Evolutionary conservation across 495 filamentous ascomycete genomes (phyloP), one percentile per base, ranked within the genome.

Genomic region (Pyrenula aspistea): DNA sequence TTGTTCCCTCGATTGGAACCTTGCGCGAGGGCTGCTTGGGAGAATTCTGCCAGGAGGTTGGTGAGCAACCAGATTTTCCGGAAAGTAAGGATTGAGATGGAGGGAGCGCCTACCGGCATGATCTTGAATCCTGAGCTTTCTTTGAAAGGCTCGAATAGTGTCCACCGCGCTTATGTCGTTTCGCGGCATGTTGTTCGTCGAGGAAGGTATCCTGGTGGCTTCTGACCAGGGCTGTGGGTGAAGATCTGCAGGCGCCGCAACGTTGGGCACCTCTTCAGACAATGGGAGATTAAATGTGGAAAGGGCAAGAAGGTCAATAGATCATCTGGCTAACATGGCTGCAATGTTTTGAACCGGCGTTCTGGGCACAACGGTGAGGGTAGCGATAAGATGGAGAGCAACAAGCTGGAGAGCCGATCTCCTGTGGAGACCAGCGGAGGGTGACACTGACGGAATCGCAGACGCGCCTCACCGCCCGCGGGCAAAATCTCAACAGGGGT

Each of bases 1-100:
- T 95, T 99, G 67, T 95, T 88, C 51, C 88, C 90, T 63, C 92
- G 88, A 69, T 96, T 97, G 8, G 87, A 91, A 54, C 82, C 82
- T 65, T 83, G 80, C 49, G 82, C 79, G 63, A 93, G 88, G 49
- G 84, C 80, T 60, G 89, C 87, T 68, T 42, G 31, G 15, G 31
- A 42, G 31, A 8, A 42, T 42, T 15, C 31, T 42, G 15, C 15
- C n/a, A n/a, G n/a, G n/a, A n/a, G n/a, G n/a, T n/a, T n/a, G n/a
- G n/a, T n/a, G n/a, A n/a, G n/a, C n/a, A n/a, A n/a, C n/a, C n/a
- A n/a, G n/a, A n/a, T n/a, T n/a, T 19, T 15, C 22, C 24, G 22
- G 53, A 31, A 22, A 42, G 51, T 15, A 49, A 22, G 12, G 47
- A 51, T 15, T 36, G 22, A 54, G 15, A n/a, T n/a, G n/a, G n/a